Base-by-base conservation (phyloP, 2,329 filamentous ascomycete species). In the Epichloe sp. region DNA sequence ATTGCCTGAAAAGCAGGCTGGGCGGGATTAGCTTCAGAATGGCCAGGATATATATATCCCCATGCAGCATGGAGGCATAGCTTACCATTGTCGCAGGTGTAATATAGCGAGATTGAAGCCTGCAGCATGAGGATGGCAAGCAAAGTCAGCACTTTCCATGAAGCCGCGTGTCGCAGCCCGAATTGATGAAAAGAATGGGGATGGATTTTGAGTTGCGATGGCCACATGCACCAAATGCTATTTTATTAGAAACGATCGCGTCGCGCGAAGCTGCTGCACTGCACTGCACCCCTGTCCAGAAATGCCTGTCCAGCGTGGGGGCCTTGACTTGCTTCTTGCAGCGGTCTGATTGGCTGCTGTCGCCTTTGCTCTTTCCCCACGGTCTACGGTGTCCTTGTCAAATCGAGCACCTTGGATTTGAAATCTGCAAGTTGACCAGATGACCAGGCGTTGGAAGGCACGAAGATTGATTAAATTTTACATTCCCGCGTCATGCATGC, bases 1-100 rank as follows among this genome's bases (percentile, higher is more conserved):
- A 96, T 82, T 49, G 91, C 88, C 61, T 85, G 82, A 71, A 94
- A 97, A 60, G 80, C 77, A 58, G 78, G 75, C 78, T 80, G 52
- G 40, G 53, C 51, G 52, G 43, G n/a, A 17, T n/a, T 15, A 44
- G 19, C 34, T 26, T 41, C 36, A 45, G 48, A 36, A 19, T 37
- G 4, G 11, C 12, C 11, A 15, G 14, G 21, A 12, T 44, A 19
- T 14, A 12, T 44, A 19, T 14, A 19, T 14, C 23, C 19, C 19
- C 10, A 12, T 5, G 40, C n/a, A 42, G 36, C 5, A 38, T 38
- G 36, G 36, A 38, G 36, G 14, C 36, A 38, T 38, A 14, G 36
- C 36, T 49, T 44, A 49, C 47, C 47, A 49, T 47, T 37, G 8
- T 23, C 11, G 41, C 11, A 40, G 31, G 26, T 44, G 12, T 36